Evolutionary conservation across 2,329 filamentous ascomycete genomes (phyloP).

Genomic region (Fusarium humuli): DNA sequence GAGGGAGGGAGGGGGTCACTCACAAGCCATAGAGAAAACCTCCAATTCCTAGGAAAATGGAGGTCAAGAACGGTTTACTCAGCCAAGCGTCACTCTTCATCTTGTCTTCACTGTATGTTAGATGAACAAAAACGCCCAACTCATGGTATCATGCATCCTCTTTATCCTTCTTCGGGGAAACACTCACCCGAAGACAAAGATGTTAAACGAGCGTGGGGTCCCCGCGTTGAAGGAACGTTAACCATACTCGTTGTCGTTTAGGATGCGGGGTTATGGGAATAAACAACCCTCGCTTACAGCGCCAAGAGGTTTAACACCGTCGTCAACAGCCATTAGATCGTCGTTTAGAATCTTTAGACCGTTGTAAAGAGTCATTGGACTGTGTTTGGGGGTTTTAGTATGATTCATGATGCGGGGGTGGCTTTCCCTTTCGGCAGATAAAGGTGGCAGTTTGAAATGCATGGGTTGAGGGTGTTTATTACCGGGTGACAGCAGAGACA

Average conservation of each 20-base stretch:
- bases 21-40: constrained; percentile 56
- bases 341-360: background rate
- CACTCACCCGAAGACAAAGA: constrained; percentile 31
- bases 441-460: constrained; percentile 31
- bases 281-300: constrained; percentile 6
- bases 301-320: constrained; percentile 16
- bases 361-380: constrained; percentile 8
- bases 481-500: background rate
- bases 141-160: background rate
- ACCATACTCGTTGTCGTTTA: constrained; percentile 25
- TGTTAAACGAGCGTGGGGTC: constrained; percentile 15
- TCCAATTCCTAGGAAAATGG: constrained; percentile 55
- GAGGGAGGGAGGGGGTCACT: too few relatives aligned
- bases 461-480: background rate
- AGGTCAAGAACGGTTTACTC: constrained; percentile 55
- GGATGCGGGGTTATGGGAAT: constrained; percentile 32
- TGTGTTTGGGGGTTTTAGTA: background rate
- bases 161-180: constrained; percentile 25
- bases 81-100: constrained; percentile 50
- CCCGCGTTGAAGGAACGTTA: constrained; percentile 15
- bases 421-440: constrained; percentile 31
- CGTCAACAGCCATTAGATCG: constrained; percentile 12
- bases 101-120: background rate
- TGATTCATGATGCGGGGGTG: constrained; percentile 33
- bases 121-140: background rate